Evolutionary conservation across 495 filamentous ascomycete genomes (phyloP).

Genomic region (Xeromyces bisporus): DNA sequence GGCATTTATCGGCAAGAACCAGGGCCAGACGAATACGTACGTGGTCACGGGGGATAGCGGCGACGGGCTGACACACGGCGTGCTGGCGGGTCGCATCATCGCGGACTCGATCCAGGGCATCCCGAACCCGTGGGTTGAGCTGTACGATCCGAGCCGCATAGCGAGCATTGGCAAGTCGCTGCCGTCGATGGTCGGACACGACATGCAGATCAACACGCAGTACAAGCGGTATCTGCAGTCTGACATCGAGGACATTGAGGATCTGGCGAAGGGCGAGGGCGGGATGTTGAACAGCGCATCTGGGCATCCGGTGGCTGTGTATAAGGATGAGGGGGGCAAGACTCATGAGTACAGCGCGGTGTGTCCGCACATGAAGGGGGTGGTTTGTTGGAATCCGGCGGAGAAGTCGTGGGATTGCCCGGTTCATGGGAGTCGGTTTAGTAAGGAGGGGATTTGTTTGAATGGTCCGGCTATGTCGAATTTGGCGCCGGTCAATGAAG

Average conservation of each 20-base stretch:
- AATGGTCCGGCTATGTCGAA: conserved; percentile 31
- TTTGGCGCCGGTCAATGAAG: conserved; percentile 7
- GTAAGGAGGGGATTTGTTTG: conserved; percentile 32
- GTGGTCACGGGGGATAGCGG: conserved; percentile 41
- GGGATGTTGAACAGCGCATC: conserved; percentile 33
- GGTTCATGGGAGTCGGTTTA: conserved; percentile 39
- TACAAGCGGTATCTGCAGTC: conserved; percentile 38
- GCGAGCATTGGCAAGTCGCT: conserved; percentile 13
- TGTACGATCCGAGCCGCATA: conserved; percentile 34
- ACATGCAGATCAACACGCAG: conserved; percentile 36
- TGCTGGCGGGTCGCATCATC: conserved; percentile 34
- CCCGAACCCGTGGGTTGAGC: conserved; percentile 27
- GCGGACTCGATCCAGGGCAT: conserved; percentile 35
- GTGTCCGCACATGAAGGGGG: conserved; percentile 39
- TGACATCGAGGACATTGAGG: conserved; percentile 41
- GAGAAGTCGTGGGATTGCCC: conserved; percentile 39
- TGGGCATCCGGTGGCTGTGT: conserved; percentile 32
- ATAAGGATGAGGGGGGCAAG: conserved; percentile 38
- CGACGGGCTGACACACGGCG: conserved; percentile 41
- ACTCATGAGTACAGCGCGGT: conserved; percentile 32
- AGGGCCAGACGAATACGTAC: conserved; percentile 33
- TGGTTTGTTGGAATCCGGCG: conserved; percentile 36
- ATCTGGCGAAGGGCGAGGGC: conserved; percentile 27
- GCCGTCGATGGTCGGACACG: conserved; percentile 22
- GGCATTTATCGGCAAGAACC: conserved; percentile 39